A percentile compares a stretch with the other conserved stretches of the same genome.
These are phyloP conservation scores for Torulaspora quercuum DNA, from an alignment of 805 yeast genomes.

Conservation along the genomic window DNA sequence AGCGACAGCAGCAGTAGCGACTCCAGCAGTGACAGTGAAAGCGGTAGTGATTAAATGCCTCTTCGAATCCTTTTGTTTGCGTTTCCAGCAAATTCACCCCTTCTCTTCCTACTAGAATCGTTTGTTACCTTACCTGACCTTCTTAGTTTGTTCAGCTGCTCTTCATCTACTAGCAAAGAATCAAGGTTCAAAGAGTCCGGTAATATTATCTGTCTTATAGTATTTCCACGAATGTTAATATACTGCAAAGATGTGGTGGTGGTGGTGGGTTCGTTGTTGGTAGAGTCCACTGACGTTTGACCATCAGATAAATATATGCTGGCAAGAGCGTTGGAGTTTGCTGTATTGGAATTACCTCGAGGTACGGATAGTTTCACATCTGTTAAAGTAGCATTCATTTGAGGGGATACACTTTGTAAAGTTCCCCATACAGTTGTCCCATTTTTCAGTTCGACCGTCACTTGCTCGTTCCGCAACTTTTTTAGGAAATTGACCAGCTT, in stretches of 20 bases:
- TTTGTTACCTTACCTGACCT: constrained; percentile 29
- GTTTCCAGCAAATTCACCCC: constrained; percentile 25
- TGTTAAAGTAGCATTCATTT: constrained; percentile 82
- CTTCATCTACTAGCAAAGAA: constrained; percentile 49
- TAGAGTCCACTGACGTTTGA: constrained; percentile 5
- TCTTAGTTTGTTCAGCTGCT: constrained; percentile 28
- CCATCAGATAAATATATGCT: constrained; percentile 26
- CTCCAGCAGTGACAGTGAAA: constrained; percentile 25
- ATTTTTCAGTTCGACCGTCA: constrained; percentile 86
- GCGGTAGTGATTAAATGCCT: constrained; percentile 25
- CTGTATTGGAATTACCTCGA: constrained; percentile 8
- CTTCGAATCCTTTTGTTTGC: constrained; percentile 37
- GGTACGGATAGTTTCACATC: constrained; percentile 73
- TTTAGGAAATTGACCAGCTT: constrained; percentile 55
- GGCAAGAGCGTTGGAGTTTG: constrained; percentile 25
- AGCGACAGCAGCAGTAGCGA: constrained; percentile 26
- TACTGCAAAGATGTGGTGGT: constrained; percentile 63
- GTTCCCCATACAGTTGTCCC: constrained; percentile 87
- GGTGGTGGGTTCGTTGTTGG: constrained; percentile 6
- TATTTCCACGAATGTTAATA: constrained; percentile 85
- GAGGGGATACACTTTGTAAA: constrained; percentile 77
- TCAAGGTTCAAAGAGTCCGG: constrained; percentile 86
- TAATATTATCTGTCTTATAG: constrained; percentile 73
- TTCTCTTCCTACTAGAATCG: constrained; percentile 27
- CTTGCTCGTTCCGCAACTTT: constrained; percentile 81